phyloP scores from a whole-genome alignment of 495 filamentous ascomycete species.

The Hyaloscypha bicolor region DNA sequence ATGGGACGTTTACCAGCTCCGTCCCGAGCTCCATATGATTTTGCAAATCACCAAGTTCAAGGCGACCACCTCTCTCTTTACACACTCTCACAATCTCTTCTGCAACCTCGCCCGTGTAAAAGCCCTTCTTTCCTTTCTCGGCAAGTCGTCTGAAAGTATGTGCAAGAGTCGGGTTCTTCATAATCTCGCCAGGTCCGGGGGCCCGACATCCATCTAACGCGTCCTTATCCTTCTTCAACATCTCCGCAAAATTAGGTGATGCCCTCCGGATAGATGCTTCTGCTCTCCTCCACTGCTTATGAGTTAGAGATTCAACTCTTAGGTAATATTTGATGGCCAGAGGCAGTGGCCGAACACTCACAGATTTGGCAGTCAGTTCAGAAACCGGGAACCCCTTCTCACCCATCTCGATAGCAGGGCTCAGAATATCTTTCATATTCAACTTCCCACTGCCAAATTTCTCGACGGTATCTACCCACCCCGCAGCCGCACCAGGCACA shows the following conservation, averaged over 20 bases:
- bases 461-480: constrained; percentile 87
- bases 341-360: background rate
- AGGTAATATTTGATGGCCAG: background rate
- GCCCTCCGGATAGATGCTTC: constrained; percentile 57
- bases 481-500: constrained; percentile 85
- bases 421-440: constrained; percentile 72
- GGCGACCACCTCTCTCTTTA: constrained; percentile 71
- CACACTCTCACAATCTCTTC: constrained; percentile 77
- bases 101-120: constrained; percentile 85
- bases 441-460: constrained; percentile 87
- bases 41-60: constrained; percentile 79
- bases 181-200: constrained; percentile 79
- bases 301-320: background rate
- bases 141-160: constrained; percentile 81
- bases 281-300: constrained; percentile 69
- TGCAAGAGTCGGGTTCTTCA: constrained; percentile 82
- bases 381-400: background rate
- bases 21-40: constrained; percentile 73
- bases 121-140: constrained; percentile 81
- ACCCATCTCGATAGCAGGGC: constrained; percentile 67
- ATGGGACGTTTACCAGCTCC: constrained; percentile 49
- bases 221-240: constrained; percentile 71
- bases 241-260: constrained; percentile 82
- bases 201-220: constrained; percentile 59
- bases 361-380: background rate